Evolutionary conservation across 208 protist genomes (phyloP).

Genomic region (Trypanosoma melophagium): DNA sequence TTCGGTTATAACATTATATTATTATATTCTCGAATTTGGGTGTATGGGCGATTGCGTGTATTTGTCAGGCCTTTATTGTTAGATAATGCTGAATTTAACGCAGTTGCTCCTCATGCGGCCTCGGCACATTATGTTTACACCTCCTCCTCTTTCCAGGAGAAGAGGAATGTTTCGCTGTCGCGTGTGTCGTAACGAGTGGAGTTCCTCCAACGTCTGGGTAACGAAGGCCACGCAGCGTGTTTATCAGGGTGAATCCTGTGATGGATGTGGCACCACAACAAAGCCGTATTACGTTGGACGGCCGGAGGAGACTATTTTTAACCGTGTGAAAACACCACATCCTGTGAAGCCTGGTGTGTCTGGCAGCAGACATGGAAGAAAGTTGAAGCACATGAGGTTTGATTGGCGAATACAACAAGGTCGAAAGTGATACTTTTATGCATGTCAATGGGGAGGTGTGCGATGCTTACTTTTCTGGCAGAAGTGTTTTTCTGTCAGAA

Average conservation of each 20-base stretch:
- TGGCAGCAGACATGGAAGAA: slow-evolving; percentile 57
- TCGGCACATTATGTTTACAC: slow-evolving; percentile 88
- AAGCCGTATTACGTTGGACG: slow-evolving; percentile 90
- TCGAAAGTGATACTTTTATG: slow-evolving; percentile 19
- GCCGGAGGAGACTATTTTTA: slow-evolving; percentile 82
- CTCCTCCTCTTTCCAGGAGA: slow-evolving; percentile 73
- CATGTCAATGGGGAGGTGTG: neutral
- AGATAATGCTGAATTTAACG: slow-evolving; percentile 56
- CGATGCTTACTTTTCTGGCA: too few species aligned
- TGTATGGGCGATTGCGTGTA: too few species aligned
- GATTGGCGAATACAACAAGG: slow-evolving; percentile 69
- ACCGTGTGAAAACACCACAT: slow-evolving; percentile 68
- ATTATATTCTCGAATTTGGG: too few species aligned
- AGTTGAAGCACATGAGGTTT: slow-evolving; percentile 76
- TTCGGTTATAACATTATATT: too few species aligned
- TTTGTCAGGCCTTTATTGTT: neutral
- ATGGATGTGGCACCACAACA: slow-evolving; percentile 72
- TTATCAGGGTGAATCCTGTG: slow-evolving; percentile 90
- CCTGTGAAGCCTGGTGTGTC: slow-evolving; percentile 72
- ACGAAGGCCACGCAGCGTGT: slow-evolving; percentile 85
- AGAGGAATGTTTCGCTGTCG: slow-evolving; percentile 72
- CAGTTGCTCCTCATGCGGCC: slow-evolving; percentile 53
- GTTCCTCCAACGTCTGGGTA: slow-evolving; percentile 81
- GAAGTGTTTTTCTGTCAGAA: too few species aligned
- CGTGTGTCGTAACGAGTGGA: slow-evolving; percentile 61